Conservation (phyloP, 2,329 filamentous ascomycete genomes). For the Talaromyces verruculosus region DNA sequence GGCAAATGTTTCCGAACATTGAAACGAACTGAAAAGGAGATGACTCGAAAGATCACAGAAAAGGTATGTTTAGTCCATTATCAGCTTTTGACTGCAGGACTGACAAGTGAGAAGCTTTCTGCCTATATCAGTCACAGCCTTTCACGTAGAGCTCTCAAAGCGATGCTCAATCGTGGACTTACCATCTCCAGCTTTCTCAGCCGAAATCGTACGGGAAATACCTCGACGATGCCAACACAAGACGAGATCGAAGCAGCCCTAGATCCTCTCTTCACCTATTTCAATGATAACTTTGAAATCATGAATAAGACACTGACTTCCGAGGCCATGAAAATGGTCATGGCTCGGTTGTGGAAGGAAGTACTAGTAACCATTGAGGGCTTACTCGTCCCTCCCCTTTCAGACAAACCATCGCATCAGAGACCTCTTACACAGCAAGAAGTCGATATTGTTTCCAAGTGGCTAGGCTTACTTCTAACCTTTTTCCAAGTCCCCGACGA, state of each 20-base stretch:
- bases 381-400: slow-evolving; percentile 86
- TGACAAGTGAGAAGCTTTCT: slow-evolving; percentile 63
- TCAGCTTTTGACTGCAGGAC: background rate
- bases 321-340: slow-evolving; percentile 96
- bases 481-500: slow-evolving; percentile 96
- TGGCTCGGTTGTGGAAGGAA: slow-evolving; percentile 98
- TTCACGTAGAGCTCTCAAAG: slow-evolving; percentile 75
- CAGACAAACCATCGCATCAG: slow-evolving; percentile 88
- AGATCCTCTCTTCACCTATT: slow-evolving; percentile 84
- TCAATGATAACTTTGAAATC: slow-evolving; percentile 97
- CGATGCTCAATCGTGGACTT: slow-evolving; percentile 71
- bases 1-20: slow-evolving; percentile 93
- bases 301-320: slow-evolving; percentile 97
- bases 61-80: slow-evolving; percentile 62
- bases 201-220: slow-evolving; percentile 50
- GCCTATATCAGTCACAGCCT: slow-evolving; percentile 89
- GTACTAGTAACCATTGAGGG: slow-evolving; percentile 87
- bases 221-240: slow-evolving; percentile 60
- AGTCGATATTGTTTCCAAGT: slow-evolving; percentile 90
- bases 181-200: slow-evolving; percentile 68
- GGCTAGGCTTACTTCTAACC: slow-evolving; percentile 83
- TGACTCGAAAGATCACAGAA: slow-evolving; percentile 97
- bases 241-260: slow-evolving; percentile 78
- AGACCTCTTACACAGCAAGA: slow-evolving; percentile 81
- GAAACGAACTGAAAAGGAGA: slow-evolving; percentile 94